Evolutionary conservation across 2,329 filamentous ascomycete genomes (phyloP).

Genomic region (Apiospora sp.): DNA sequence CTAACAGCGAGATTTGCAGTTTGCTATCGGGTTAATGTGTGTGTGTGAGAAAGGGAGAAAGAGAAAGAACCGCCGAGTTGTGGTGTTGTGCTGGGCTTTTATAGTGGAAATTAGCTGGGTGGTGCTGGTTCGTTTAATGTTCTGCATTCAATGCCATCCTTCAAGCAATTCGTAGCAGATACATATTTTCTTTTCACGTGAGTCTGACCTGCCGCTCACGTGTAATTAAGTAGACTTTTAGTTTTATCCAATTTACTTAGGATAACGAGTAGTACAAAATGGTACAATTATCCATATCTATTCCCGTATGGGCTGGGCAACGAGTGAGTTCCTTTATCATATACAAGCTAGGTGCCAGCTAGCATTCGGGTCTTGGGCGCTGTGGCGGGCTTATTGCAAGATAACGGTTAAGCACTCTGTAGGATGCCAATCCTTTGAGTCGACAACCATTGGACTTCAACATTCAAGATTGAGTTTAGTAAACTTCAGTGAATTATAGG

Average conservation of each 20-base stretch:
- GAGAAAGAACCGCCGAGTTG: neutral
- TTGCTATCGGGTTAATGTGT: neutral
- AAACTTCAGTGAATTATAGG: neutral
- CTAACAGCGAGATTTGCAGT: neutral
- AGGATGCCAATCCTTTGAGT: too few relatives aligned
- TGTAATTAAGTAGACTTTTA: neutral
- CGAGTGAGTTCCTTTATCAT: too few relatives aligned
- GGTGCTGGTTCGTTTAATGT: neutral
- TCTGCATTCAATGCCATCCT: neutral
- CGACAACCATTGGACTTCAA: too few relatives aligned
- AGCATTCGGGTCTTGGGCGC: too few relatives aligned
- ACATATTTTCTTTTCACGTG: neutral
- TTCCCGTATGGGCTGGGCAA: too few relatives aligned
- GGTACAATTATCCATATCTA: too few relatives aligned
- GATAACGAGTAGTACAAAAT: too few relatives aligned
- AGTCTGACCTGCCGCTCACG: neutral
- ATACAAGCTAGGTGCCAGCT: too few relatives aligned
- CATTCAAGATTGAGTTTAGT: neutral
- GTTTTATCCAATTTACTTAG: too few relatives aligned
- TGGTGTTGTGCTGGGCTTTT: neutral
- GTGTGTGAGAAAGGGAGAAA: neutral
- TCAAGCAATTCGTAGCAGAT: neutral
- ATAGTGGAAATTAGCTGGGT: neutral
- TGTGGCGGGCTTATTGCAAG: too few relatives aligned
- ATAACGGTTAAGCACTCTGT: too few relatives aligned